These are phyloP conservation scores for Bombardia bombarda DNA, from an alignment of 495 filamentous ascomycete genomes.

Conservation along the genomic window DNA sequence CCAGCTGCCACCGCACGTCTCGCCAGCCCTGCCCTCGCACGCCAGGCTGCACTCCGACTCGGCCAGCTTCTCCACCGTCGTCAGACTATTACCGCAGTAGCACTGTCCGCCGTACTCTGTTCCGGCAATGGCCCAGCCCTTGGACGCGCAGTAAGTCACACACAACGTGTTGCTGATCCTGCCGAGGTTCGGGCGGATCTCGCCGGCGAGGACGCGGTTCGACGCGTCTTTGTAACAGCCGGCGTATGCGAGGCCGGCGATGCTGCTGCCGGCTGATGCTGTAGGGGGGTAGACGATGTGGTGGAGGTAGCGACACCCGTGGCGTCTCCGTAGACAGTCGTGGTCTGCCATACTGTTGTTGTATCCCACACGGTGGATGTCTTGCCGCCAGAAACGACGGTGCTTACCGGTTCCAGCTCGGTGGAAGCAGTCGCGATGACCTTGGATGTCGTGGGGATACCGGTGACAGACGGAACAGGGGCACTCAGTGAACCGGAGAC, in stretches of 20 bases:
- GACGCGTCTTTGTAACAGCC: constrained; percentile 26
- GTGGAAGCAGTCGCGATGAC: constrained; percentile 21
- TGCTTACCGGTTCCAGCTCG: constrained; percentile 25
- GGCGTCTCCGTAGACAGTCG: constrained; percentile 43
- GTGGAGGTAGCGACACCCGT: constrained; percentile 13
- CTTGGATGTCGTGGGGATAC: neutral
- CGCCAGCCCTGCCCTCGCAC: constrained; percentile 34
- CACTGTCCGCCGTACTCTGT: constrained; percentile 60
- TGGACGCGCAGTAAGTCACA: constrained; percentile 45
- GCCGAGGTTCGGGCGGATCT: constrained; percentile 33
- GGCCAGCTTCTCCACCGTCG: constrained; percentile 27
- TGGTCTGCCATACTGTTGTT: constrained; percentile 40
- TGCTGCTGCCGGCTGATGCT: constrained; percentile 5
- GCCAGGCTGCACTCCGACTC: constrained; percentile 33
- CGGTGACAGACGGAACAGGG: neutral
- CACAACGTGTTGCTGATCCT: constrained; percentile 52
- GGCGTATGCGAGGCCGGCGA: constrained; percentile 22
- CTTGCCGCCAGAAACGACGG: constrained; percentile 1
- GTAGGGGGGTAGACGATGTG: constrained; percentile 5
- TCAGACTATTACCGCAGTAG: constrained; percentile 51
- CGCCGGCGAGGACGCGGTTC: constrained; percentile 29
- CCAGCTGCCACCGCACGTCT: constrained; percentile 40
- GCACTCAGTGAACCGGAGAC: too few relatives aligned
- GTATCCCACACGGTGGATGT: constrained; percentile 35
- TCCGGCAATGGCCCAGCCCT: constrained; percentile 48